Percentiles rank a stretch among this genome's conserved stretches.
These are phyloP conservation scores for Cytospora piceicola DNA, from an alignment of 2,329 filamentous ascomycete genomes.

Conservation along the genomic window DNA sequence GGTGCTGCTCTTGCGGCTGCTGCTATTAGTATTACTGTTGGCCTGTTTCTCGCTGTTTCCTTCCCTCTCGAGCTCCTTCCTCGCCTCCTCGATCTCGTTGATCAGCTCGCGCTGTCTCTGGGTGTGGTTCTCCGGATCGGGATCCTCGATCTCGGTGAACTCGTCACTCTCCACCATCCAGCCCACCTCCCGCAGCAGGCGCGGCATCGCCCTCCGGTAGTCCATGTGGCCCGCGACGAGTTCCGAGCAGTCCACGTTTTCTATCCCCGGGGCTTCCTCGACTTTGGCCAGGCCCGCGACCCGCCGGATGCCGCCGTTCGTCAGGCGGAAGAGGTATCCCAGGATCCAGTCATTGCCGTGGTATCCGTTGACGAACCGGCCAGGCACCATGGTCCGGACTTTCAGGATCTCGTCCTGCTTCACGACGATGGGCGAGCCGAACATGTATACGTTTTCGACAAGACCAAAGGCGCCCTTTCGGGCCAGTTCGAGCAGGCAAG, in stretches of 20 bases:
- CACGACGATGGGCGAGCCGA: conserved; percentile 88
- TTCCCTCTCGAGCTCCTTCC: conserved; percentile 82
- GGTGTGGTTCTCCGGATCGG: conserved; percentile 90
- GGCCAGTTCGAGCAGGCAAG: conserved; percentile 84
- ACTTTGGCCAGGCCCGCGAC: conserved; percentile 83
- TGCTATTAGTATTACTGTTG: conserved; percentile 28
- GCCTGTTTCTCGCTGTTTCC: conserved; percentile 52
- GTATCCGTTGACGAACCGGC: conserved; percentile 94
- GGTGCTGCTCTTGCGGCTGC: conserved; percentile 44
- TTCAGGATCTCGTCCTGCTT: conserved; percentile 88
- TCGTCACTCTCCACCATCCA: conserved; percentile 93
- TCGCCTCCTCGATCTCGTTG: conserved; percentile 93
- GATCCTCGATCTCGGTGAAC: conserved; percentile 95
- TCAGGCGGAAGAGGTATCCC: conserved; percentile 93
- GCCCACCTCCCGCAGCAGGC: conserved; percentile 81
- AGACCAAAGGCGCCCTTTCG: conserved; percentile 83
- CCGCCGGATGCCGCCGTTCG: conserved; percentile 85
- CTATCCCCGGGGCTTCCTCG: conserved; percentile 75
- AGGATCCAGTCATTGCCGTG: conserved; percentile 97
- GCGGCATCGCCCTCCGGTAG: conserved; percentile 90
- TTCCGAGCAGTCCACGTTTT: conserved; percentile 88
- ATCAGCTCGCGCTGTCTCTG: conserved; percentile 90
- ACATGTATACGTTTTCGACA: conserved; percentile 93
- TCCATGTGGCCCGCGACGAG: conserved; percentile 93
- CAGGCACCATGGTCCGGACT: conserved; percentile 80